Evolutionary conservation across 371 early-diverging fungal genomes (phyloP).

Genomic region (Actinomortierella ambigua): DNA sequence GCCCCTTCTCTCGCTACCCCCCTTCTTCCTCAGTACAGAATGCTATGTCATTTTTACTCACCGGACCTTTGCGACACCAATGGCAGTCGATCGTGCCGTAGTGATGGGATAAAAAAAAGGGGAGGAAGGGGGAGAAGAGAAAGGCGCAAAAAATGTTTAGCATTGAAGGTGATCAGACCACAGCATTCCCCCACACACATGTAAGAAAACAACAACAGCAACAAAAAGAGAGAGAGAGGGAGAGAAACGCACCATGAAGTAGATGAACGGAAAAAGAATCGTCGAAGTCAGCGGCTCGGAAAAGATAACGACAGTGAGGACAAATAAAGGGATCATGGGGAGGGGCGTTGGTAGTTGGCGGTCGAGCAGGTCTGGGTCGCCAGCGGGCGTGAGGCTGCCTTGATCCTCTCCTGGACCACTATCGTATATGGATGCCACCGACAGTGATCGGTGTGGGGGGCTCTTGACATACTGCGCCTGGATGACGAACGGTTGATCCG

Average conservation of each 20-base stretch:
- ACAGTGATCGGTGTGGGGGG: not conserved
- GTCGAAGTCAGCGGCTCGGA: slow-evolving; percentile 69
- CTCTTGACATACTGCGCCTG: not conserved
- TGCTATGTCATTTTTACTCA: too few species aligned
- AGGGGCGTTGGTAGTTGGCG: slow-evolving; percentile 48
- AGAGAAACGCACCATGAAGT: slow-evolving; percentile 53
- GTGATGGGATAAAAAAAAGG: not conserved
- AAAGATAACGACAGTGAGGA: slow-evolving; percentile 64
- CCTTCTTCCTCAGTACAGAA: too few species aligned
- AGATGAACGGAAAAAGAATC: slow-evolving; percentile 67
- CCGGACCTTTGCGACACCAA: too few species aligned
- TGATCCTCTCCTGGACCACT: not conserved
- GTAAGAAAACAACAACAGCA: slow-evolving; percentile 7
- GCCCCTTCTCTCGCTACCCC: too few species aligned
- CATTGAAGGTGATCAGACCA: too few species aligned
- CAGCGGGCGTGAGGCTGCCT: slow-evolving; percentile 6
- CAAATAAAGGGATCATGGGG: slow-evolving; percentile 57
- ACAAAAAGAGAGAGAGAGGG: not conserved
- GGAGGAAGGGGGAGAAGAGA: not conserved
- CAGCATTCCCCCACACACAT: too few species aligned
- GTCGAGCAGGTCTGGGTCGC: not conserved
- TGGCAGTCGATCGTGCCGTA: not conserved
- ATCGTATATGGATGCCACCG: not conserved
- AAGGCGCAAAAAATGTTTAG: too few species aligned
- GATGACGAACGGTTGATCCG: not conserved